Percentiles rank a stretch among this genome's conserved stretches.
These are phyloP conservation scores for Zygotorulaspora danielsina DNA, from an alignment of 805 yeast species.

Conservation along the genomic window DNA sequence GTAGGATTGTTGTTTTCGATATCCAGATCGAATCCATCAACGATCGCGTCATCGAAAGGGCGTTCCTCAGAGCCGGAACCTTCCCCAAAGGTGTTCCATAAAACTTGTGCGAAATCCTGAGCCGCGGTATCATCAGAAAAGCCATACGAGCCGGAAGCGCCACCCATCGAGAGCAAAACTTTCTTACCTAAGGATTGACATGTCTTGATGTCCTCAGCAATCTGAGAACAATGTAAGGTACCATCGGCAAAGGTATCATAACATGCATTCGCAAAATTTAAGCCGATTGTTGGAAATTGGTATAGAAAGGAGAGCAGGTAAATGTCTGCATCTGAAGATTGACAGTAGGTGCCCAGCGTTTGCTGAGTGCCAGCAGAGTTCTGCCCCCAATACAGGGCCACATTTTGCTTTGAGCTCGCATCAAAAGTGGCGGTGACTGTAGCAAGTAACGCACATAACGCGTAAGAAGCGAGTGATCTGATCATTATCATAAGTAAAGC, in stretches of 20 bases:
- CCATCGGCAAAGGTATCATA: slow-evolving; percentile 37
- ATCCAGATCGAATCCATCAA: slow-evolving; percentile 94
- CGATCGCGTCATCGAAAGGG: slow-evolving; percentile 65
- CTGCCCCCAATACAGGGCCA: slow-evolving; percentile 91
- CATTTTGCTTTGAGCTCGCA: slow-evolving; percentile 46
- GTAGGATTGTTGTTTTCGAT: slow-evolving; percentile 59
- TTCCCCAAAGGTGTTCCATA: slow-evolving; percentile 62
- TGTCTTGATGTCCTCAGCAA: slow-evolving; percentile 63
- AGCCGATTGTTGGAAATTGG: slow-evolving; percentile 50
- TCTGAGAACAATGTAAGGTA: slow-evolving; percentile 45
- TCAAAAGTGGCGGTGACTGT: slow-evolving; percentile 29
- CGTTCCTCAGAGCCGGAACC: slow-evolving; percentile 53
- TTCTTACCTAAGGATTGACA: slow-evolving; percentile 81
- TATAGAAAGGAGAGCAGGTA: slow-evolving; percentile 66
- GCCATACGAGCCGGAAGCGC: slow-evolving; percentile 78
- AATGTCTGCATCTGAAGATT: slow-evolving; percentile 63
- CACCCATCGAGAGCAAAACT: slow-evolving; percentile 70
- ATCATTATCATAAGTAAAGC: slow-evolving; percentile 9
- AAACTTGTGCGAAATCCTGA: slow-evolving; percentile 50
- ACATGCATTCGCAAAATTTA: slow-evolving; percentile 58
- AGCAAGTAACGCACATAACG: slow-evolving; percentile 1
- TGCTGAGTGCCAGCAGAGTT: slow-evolving; percentile 61
- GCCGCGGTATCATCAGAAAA: slow-evolving; percentile 80
- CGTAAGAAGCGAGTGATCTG: slow-evolving; percentile 8
- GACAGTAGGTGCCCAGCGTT: slow-evolving; percentile 53